Percentiles rank a stretch among this genome's conserved stretches.
phyloP scores from a whole-genome alignment of 164 flowering plant genomes.

The Vitis rotundifolia region DNA sequence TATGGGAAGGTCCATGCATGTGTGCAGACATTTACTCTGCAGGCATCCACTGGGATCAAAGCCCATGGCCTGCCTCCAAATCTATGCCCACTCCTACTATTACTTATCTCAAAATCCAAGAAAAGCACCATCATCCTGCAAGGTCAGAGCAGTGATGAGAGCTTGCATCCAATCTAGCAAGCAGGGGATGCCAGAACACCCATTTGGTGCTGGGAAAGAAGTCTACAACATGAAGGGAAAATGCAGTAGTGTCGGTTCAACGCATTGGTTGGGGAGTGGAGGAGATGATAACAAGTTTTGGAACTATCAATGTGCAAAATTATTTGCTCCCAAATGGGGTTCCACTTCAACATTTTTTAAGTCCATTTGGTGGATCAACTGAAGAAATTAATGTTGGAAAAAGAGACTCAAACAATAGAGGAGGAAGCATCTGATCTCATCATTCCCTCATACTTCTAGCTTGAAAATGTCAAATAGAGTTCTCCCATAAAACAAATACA shows the following conservation, averaged over 20 bases:
- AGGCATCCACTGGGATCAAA: not conserved
- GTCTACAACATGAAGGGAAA: not conserved
- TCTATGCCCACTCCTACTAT: conserved; percentile 7
- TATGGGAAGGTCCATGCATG: too few species aligned
- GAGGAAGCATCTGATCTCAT: too few species aligned
- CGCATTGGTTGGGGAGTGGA: not conserved
- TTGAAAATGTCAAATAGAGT: not conserved
- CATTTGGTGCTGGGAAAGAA: conserved; percentile 15
- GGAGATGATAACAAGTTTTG: not conserved
- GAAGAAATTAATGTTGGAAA: too few species aligned
- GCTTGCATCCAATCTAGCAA: conserved; percentile 2
- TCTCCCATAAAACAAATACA: not conserved
- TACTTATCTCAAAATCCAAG: not conserved
- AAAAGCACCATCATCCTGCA: not conserved
- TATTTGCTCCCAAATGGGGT: too few species aligned
- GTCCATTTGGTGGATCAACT: too few species aligned
- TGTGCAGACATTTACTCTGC: too few species aligned
- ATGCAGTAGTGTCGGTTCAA: not conserved
- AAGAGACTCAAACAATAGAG: too few species aligned
- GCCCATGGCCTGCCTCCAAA: conserved; percentile 17
- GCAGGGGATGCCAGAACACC: conserved; percentile 9
- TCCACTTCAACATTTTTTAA: too few species aligned
- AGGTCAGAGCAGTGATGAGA: not conserved
- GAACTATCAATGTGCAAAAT: not conserved
- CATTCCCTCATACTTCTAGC: not conserved